Conservation (phyloP, 805 yeast genomes). For the Hanseniaspora hatyaiensis region DNA sequence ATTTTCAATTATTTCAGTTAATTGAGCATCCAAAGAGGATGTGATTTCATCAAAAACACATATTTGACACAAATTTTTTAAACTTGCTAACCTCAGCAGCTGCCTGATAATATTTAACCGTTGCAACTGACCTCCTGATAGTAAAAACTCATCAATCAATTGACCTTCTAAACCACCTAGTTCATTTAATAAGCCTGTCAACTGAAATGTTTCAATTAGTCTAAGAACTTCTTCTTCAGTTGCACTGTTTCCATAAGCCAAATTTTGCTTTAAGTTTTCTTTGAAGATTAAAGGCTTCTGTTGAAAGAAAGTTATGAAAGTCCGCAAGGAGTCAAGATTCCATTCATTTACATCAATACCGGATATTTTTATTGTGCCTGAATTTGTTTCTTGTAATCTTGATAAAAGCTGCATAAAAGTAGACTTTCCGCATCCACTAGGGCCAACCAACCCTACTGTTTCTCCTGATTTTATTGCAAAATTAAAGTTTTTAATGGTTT, state of each 20-base stretch:
- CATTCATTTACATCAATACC: slow-evolving; percentile 39
- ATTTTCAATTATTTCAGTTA: slow-evolving; percentile 39
- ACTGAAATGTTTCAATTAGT: slow-evolving; percentile 37
- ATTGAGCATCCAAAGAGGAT: slow-evolving; percentile 66
- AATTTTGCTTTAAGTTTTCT: slow-evolving; percentile 61
- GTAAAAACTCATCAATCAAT: slow-evolving; percentile 37
- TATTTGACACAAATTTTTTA: slow-evolving; percentile 31
- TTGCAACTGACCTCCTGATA: slow-evolving; percentile 90
- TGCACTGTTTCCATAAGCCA: slow-evolving; percentile 45
- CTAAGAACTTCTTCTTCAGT: slow-evolving; percentile 31
- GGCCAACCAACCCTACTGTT: slow-evolving; percentile 62
- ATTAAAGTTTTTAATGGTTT: slow-evolving; percentile 34
- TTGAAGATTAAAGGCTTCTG: slow-evolving; percentile 64
- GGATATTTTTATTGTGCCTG: slow-evolving; percentile 35
- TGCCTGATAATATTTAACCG: slow-evolving; percentile 78
- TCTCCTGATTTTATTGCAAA: slow-evolving; percentile 38
- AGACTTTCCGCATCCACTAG: slow-evolving; percentile 87
- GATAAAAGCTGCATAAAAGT: slow-evolving; percentile 51
- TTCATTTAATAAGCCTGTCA: slow-evolving; percentile 42
- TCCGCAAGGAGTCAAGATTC: slow-evolving; percentile 40
- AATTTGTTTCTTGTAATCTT: slow-evolving; percentile 33
- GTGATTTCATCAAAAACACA: slow-evolving; percentile 77
- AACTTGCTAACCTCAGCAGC: slow-evolving; percentile 49
- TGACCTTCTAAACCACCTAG: slow-evolving; percentile 54
- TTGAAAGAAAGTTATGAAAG: slow-evolving; percentile 53